Evolutionary conservation across 176 grass and related monocot genomes (phyloP).

Genomic region (Neostapfia colusana): DNA sequence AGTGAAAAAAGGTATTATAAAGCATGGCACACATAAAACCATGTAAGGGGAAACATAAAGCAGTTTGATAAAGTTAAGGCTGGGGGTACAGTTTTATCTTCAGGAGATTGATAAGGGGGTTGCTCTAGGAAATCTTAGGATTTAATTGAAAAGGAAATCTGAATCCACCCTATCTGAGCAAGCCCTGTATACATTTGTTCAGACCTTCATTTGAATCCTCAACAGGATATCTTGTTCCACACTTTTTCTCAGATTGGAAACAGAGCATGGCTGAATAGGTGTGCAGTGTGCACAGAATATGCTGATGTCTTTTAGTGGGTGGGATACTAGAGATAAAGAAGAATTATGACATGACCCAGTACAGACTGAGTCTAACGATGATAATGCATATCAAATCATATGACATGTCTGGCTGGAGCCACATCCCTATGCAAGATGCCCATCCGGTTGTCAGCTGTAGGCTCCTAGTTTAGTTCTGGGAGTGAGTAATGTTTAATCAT

Average conservation of each 20-base stretch:
- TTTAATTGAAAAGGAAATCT: background rate
- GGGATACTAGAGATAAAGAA: background rate
- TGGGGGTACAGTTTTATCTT: no score
- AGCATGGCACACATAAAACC: slow-evolving; percentile 23
- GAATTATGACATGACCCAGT: background rate
- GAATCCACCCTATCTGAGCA: background rate
- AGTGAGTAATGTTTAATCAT: no score
- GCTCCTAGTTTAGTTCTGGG: no score
- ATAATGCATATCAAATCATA: no score
- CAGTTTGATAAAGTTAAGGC: background rate
- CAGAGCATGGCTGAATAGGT: background rate
- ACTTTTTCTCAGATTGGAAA: background rate
- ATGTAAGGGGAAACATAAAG: background rate
- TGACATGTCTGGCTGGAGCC: no score
- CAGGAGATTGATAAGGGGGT: background rate
- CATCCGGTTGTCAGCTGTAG: no score
- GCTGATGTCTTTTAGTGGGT: background rate
- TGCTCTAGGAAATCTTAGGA: background rate
- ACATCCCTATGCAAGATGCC: no score
- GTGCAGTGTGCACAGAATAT: background rate
- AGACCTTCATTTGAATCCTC: slow-evolving; percentile 21
- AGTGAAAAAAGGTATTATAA: slow-evolving; percentile 30
- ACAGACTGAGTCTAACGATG: background rate
- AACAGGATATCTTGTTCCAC: slow-evolving; percentile 7
- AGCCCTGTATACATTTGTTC: background rate